phyloP scores from a whole-genome alignment of 768 basidiomycete genomes.

The Lentinula aciculospora region DNA sequence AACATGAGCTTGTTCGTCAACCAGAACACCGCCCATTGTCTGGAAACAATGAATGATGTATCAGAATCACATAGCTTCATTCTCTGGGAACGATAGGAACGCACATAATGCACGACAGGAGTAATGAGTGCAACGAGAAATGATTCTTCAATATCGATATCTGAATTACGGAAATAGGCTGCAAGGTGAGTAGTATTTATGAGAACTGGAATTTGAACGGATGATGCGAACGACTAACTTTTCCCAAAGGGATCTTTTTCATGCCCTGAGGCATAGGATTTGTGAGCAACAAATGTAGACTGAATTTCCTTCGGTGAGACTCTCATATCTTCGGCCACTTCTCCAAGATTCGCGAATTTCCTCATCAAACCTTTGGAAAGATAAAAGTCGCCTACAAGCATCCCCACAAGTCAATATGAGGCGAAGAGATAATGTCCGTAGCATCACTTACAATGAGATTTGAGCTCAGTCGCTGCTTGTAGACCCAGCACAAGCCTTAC shows the following conservation, averaged over 20 bases:
- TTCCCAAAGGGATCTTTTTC: slow-evolving; percentile 17
- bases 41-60: not conserved
- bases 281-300: slow-evolving; percentile 13
- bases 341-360: slow-evolving; percentile 14
- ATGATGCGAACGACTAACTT: not conserved
- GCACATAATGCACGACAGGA: slow-evolving; percentile 22
- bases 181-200: not conserved
- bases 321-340: slow-evolving; percentile 13
- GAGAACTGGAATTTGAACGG: not conserved
- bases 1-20: slow-evolving; percentile 17
- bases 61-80: not conserved
- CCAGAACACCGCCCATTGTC: slow-evolving; percentile 22
- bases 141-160: slow-evolving; percentile 10
- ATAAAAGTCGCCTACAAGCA: slow-evolving; percentile 19
- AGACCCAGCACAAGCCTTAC: slow-evolving; percentile 16
- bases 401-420: not conserved
- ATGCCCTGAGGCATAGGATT: slow-evolving; percentile 9
- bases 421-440: not conserved
- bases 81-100: not conserved
- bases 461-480: slow-evolving; percentile 15
- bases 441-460: slow-evolving; percentile 14
- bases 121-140: slow-evolving; percentile 19
- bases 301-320: slow-evolving; percentile 11
- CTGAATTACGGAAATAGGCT: slow-evolving; percentile 11
- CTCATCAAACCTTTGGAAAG: slow-evolving; percentile 20